Evolutionary conservation across 2,329 filamentous ascomycete genomes (phyloP).

Genomic region (Microcyclospora pomicola): DNA sequence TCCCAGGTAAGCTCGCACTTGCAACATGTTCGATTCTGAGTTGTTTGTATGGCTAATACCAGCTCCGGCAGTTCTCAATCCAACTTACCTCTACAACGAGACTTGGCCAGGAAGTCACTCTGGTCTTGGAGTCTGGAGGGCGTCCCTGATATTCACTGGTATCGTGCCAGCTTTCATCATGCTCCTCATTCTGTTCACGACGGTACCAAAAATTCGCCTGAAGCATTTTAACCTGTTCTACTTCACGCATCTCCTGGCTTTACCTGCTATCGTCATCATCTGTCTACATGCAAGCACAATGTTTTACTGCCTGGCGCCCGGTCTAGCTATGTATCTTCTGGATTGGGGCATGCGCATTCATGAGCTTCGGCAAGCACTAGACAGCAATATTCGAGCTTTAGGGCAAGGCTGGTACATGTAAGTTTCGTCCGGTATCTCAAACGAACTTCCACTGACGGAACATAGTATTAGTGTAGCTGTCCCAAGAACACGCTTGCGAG

Average conservation of each 20-base stretch:
- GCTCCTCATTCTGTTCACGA: conserved; percentile 6
- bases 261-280: conserved; percentile 6
- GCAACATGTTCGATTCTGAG: too few species aligned
- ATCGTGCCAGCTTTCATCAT: conserved; percentile 7
- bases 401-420: too few species aligned
- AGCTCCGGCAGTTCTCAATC: too few species aligned
- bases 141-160: conserved; percentile 8
- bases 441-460: too few species aligned
- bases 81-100: conserved; percentile 7
- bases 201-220: conserved; percentile 4
- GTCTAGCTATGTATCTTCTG: conserved; percentile 7
- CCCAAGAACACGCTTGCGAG: too few species aligned
- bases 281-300: conserved; percentile 9
- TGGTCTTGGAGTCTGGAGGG: conserved; percentile 6
- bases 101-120: conserved; percentile 7
- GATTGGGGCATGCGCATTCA: too few species aligned
- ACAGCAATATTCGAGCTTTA: too few species aligned
- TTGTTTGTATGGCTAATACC: too few species aligned
- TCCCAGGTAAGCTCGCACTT: too few species aligned
- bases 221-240: conserved; percentile 10
- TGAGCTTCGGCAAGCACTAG: too few species aligned
- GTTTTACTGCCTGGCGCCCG: conserved; percentile 9
- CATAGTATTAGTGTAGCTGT: too few species aligned
- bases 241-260: conserved; percentile 7
- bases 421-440: too few species aligned